Conservation (phyloP, 306 rosid species). For the Cicer cuneatum region DNA sequence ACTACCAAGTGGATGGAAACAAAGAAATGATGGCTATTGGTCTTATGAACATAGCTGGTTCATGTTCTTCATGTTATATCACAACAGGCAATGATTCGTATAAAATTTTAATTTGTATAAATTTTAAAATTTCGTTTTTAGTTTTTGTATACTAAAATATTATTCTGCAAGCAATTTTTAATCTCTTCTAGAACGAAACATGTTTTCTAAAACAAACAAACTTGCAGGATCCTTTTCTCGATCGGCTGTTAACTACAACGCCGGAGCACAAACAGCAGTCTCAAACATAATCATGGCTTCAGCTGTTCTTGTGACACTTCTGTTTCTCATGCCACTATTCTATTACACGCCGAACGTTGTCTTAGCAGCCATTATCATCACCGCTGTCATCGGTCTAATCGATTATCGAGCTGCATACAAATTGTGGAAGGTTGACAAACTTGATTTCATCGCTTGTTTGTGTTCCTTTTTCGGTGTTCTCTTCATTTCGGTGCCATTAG, state of each 20-base stretch:
- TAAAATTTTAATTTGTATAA: no score
- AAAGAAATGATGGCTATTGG: constrained; percentile 99
- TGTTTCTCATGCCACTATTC: constrained; percentile 95
- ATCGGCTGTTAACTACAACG: constrained; percentile 92
- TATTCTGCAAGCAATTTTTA: no score
- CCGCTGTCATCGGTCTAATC: constrained; percentile 87
- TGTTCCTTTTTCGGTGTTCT: constrained; percentile 93
- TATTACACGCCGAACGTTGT: constrained; percentile 87
- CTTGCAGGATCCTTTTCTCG: constrained; percentile 93
- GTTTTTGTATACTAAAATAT: no score
- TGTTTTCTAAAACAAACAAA: constrained; percentile 49
- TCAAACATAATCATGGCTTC: constrained; percentile 90
- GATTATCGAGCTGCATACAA: constrained; percentile 74
- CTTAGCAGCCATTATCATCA: constrained; percentile 88
- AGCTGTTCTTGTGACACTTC: constrained; percentile 89
- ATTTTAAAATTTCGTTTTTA: no score
- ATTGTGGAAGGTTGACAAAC: constrained; percentile 95
- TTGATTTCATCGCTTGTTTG: constrained; percentile 86
- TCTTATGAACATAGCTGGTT: constrained; percentile 93
- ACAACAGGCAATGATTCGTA: constrained; percentile 67
- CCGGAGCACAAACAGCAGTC: constrained; percentile 86
- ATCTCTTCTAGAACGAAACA: no score
- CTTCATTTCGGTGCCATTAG: constrained; percentile 90
- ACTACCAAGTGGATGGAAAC: constrained; percentile 99
- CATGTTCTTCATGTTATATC: constrained; percentile 91